These are phyloP conservation scores for Priceomyces medius DNA, from an alignment of 805 yeast genomes.

Conservation along the genomic window DNA sequence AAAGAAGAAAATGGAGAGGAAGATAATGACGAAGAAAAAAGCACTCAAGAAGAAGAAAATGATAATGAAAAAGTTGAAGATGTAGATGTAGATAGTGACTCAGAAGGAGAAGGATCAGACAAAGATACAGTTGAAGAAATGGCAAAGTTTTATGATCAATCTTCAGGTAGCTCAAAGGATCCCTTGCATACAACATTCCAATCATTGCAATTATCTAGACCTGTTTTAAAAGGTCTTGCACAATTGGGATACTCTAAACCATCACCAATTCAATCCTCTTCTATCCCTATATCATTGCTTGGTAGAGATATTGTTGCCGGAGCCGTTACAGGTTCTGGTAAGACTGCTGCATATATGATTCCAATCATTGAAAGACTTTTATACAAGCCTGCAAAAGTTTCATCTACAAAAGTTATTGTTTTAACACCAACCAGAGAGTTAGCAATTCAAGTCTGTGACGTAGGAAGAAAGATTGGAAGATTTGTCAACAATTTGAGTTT, in stretches of 20 bases:
- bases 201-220: constrained; percentile 80
- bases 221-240: constrained; percentile 78
- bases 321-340: constrained; percentile 99
- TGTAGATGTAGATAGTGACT: constrained; percentile 17
- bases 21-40: constrained; percentile 31
- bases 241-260: constrained; percentile 84
- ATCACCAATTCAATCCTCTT: constrained; percentile 89
- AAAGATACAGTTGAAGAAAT: constrained; percentile 80
- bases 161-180: constrained; percentile 41
- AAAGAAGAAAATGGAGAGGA: constrained; percentile 22
- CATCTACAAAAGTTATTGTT: constrained; percentile 88
- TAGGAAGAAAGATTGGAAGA: constrained; percentile 79
- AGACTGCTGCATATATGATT: constrained; percentile 96
- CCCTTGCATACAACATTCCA: constrained; percentile 66
- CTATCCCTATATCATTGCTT: constrained; percentile 87
- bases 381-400: constrained; percentile 80
- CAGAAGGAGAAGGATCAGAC: constrained; percentile 30
- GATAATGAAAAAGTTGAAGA: constrained; percentile 28
- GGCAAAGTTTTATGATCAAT: constrained; percentile 70
- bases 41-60: constrained; percentile 26
- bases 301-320: constrained; percentile 99
- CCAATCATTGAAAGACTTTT: constrained; percentile 91
- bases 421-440: constrained; percentile 96
- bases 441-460: constrained; percentile 95
- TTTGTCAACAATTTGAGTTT: constrained; percentile 75